Conservation (phyloP, 2,329 filamentous ascomycete genomes). For the Arthrobotrys musiformis region DNA sequence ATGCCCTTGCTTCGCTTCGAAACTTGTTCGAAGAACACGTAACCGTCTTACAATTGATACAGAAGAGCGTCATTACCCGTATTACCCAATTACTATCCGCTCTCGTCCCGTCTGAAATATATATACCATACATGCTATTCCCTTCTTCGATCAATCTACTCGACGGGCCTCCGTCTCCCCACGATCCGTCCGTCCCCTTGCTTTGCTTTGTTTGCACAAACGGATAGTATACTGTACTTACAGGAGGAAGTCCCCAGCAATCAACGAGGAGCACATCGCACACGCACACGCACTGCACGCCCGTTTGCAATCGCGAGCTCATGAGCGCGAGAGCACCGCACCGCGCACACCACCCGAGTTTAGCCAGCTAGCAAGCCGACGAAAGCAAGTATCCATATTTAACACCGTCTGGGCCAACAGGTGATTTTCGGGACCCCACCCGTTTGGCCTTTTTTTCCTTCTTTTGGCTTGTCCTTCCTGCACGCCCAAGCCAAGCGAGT, state of each 20-base stretch:
- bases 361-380: slow-evolving; percentile 22
- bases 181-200: slow-evolving; percentile 27
- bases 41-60: slow-evolving; percentile 48
- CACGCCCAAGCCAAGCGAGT: slow-evolving; percentile 49
- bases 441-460: slow-evolving; percentile 43
- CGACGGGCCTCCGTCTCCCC: slow-evolving; percentile 6
- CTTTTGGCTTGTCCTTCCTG: slow-evolving; percentile 34
- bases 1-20: slow-evolving; percentile 21
- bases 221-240: neutral
- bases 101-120: slow-evolving; percentile 13
- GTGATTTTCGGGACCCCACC: slow-evolving; percentile 54
- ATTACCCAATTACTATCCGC: slow-evolving; percentile 12
- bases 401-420: slow-evolving; percentile 20
- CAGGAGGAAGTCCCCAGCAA: slow-evolving; percentile 35
- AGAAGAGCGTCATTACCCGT: slow-evolving; percentile 40
- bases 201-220: neutral
- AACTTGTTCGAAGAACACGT: slow-evolving; percentile 35
- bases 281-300: neutral
- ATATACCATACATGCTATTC: slow-evolving; percentile 24
- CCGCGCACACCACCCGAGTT: slow-evolving; percentile 19
- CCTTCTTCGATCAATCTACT: slow-evolving; percentile 13
- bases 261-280: slow-evolving; percentile 20
- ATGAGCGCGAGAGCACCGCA: slow-evolving; percentile 40
- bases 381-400: slow-evolving; percentile 13
- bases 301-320: slow-evolving; percentile 39